Evolutionary conservation across 2,329 filamentous ascomycete species (phyloP).

Genomic region (Cladosporium sp.): DNA sequence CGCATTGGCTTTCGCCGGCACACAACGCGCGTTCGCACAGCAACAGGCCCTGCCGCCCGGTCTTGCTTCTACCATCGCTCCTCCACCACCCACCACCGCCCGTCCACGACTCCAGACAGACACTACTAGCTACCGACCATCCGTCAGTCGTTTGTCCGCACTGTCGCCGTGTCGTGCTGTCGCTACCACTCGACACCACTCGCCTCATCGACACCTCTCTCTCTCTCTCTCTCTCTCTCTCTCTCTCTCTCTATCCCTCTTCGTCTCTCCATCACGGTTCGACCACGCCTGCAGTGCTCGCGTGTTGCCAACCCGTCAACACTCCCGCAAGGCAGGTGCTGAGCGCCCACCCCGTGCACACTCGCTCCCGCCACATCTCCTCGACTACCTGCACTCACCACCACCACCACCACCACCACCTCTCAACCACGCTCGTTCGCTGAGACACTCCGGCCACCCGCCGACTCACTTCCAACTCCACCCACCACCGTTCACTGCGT

Average conservation of each 20-base stretch:
- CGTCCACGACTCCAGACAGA: no score
- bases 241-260: constrained; percentile 1
- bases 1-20: constrained; percentile 22
- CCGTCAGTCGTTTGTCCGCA: neutral
- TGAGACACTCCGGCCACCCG: constrained; percentile 11
- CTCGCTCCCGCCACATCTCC: constrained; percentile 10
- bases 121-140: no score
- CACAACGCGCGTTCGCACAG: constrained; percentile 30
- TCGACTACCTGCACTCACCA: neutral
- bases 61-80: constrained; percentile 14
- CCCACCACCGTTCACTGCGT: constrained; percentile 9
- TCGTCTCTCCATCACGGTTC: constrained; percentile 1
- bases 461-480: constrained; percentile 13
- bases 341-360: constrained; percentile 9
- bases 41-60: constrained; percentile 22
- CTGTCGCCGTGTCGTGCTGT: neutral
- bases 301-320: constrained; percentile 4
- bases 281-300: constrained; percentile 12
- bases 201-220: constrained; percentile 14
- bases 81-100: constrained; percentile 8
- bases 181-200: constrained; percentile 1
- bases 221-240: neutral
- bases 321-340: constrained; percentile 2
- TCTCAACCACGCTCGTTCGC: constrained; percentile 1
- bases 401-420: constrained; percentile 10